Conservation (phyloP, 768 basidiomycete genomes). For the Amylocystis lapponica region DNA sequence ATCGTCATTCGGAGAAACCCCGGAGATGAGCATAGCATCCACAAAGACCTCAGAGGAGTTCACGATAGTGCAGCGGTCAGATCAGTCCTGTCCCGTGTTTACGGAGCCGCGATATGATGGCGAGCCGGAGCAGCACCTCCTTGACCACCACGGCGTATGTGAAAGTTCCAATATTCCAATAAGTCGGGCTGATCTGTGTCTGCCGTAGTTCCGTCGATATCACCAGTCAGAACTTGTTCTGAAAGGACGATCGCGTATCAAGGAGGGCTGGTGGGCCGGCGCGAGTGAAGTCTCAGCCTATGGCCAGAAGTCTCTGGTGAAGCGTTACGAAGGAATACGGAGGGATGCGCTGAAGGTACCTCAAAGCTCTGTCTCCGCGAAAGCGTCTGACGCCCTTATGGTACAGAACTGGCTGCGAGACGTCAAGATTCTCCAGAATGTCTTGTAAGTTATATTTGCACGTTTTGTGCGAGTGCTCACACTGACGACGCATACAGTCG, state of each 20-base stretch:
- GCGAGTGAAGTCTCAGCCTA: conserved; percentile 34
- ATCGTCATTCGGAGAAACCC: no score
- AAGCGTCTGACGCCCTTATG: not conserved
- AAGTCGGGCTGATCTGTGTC: not conserved
- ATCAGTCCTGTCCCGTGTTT: no score
- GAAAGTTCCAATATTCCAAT: no score
- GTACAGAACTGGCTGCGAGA: conserved; percentile 46
- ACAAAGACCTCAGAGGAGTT: no score
- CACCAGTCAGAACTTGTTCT: conserved; percentile 43
- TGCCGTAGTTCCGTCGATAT: conserved; percentile 39
- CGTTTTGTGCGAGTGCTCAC: not conserved
- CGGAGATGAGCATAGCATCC: no score
- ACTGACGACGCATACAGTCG: conserved; percentile 24
- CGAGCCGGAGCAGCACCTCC: no score
- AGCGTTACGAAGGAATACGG: conserved; percentile 37
- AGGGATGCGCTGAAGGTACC: conserved; percentile 28
- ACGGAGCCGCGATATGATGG: no score
- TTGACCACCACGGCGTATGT: no score
- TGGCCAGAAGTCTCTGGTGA: conserved; percentile 36
- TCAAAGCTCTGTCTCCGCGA: not conserved
- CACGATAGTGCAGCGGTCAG: no score
- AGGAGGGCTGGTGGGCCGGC: conserved; percentile 45
- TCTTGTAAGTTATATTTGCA: conserved; percentile 30
- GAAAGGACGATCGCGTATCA: conserved; percentile 30
- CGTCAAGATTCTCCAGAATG: conserved; percentile 42